Percentiles rank a stretch among this genome's conserved stretches.
Evolutionary conservation across 1,139 yeast genomes (phyloP).

Genomic region (Keqinozyma sinolaborantium): DNA sequence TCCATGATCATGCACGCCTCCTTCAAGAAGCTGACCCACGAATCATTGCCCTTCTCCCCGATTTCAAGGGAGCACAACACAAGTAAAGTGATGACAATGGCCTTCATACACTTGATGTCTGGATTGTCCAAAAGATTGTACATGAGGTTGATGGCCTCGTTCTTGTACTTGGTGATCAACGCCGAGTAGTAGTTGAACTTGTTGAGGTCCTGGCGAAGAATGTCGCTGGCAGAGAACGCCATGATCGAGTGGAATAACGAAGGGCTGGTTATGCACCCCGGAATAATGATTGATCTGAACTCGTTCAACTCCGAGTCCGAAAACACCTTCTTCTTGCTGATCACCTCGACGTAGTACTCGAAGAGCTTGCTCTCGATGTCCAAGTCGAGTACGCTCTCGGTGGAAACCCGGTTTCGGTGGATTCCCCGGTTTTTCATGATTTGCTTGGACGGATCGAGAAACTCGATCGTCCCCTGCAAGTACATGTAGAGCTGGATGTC

Average conservation of each 20-base stretch:
- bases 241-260: conserved; percentile 13
- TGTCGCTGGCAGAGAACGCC: conserved; percentile 15
- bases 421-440: not conserved
- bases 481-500: not conserved
- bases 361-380: conserved; percentile 9
- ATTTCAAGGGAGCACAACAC: conserved; percentile 24
- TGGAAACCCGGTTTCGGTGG: not conserved
- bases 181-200: conserved; percentile 5
- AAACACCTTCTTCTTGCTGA: conserved; percentile 13
- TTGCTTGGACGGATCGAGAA: not conserved
- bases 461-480: not conserved
- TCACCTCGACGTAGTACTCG: conserved; percentile 12
- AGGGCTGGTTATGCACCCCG: conserved; percentile 10
- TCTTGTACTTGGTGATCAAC: conserved; percentile 11
- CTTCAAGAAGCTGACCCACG: conserved; percentile 21
- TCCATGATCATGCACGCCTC: conserved; percentile 22
- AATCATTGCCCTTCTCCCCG: conserved; percentile 17
- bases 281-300: conserved; percentile 12
- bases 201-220: conserved; percentile 9
- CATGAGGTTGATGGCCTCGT: conserved; percentile 13
- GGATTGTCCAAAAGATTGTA: conserved; percentile 11
- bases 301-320: conserved; percentile 12
- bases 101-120: conserved; percentile 8
- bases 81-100: conserved; percentile 13
- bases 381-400: not conserved